These are phyloP conservation scores for Fraxinus albicans DNA, from an alignment of 305 asterid genomes.

Conservation along the genomic window DNA sequence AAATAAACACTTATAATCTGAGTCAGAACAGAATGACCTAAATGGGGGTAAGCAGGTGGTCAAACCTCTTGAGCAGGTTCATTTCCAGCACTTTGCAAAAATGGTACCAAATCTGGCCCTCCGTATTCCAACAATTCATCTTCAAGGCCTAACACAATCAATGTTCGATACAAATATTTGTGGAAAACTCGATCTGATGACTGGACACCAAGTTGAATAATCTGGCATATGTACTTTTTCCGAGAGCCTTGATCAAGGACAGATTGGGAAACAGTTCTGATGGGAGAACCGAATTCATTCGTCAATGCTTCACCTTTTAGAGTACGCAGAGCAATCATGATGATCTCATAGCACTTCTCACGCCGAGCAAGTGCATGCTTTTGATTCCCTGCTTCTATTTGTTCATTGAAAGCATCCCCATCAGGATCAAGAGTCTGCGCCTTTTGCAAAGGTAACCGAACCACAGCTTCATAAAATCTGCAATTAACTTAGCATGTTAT, in stretches of 20 bases:
- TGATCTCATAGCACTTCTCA: slow-evolving; percentile 85
- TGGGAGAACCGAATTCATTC: slow-evolving; percentile 88
- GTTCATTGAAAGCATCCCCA: slow-evolving; percentile 89
- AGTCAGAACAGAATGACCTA: slow-evolving; percentile 7
- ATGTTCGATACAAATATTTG: slow-evolving; percentile 71
- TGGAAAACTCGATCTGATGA: slow-evolving; percentile 85
- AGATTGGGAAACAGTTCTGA: slow-evolving; percentile 68
- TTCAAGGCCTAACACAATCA: slow-evolving; percentile 84
- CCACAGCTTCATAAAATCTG: slow-evolving; percentile 99
- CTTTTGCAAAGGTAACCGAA: slow-evolving; percentile 86
- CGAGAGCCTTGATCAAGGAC: slow-evolving; percentile 76
- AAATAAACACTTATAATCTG: slow-evolving; percentile 19
- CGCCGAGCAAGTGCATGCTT: slow-evolving; percentile 85
- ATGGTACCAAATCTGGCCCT: slow-evolving; percentile 95
- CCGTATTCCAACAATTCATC: slow-evolving; percentile 90
- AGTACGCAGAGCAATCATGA: slow-evolving; percentile 69
- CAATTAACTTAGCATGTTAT: slow-evolving; percentile 33
- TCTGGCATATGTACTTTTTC: slow-evolving; percentile 75
- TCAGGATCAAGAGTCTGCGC: slow-evolving; percentile 92
- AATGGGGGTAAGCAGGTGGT: background rate
- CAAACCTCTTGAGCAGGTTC: slow-evolving; percentile 73
- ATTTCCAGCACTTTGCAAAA: slow-evolving; percentile 85
- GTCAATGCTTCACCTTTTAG: slow-evolving; percentile 63
- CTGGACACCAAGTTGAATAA: slow-evolving; percentile 92
- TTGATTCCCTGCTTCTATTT: slow-evolving; percentile 67